These are phyloP conservation scores for Claviceps digitariae DNA, from an alignment of 2,329 filamentous ascomycete genomes.

Conservation along the genomic window DNA sequence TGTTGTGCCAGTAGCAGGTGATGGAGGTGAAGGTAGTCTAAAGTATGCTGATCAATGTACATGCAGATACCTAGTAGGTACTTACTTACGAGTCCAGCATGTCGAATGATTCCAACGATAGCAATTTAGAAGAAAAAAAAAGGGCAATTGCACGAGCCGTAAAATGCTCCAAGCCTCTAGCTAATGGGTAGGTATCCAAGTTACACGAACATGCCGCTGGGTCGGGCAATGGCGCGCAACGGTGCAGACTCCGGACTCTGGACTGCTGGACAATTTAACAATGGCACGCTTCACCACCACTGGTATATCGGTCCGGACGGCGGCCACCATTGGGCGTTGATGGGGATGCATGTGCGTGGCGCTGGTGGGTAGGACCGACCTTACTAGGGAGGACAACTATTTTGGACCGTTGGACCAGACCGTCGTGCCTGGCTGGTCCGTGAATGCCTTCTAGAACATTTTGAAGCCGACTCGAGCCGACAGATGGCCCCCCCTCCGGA, in stretches of 20 bases:
- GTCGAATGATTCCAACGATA: too few species aligned
- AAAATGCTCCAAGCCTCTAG: background rate
- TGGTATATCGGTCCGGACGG: too few species aligned
- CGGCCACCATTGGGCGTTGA: too few species aligned
- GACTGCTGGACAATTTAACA: background rate
- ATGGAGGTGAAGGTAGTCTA: background rate
- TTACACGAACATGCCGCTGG: background rate
- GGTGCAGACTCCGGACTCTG: background rate
- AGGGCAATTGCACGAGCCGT: background rate
- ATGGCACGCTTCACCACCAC: background rate
- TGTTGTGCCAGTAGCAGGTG: background rate
- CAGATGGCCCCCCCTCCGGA: background rate
- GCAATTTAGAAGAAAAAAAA: background rate
- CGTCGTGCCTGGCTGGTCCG: background rate
- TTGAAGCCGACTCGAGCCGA: slow-evolving; percentile 1
- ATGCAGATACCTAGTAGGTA: too few species aligned
- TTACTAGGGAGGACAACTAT: too few species aligned
- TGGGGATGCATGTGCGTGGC: too few species aligned
- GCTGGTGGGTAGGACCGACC: too few species aligned
- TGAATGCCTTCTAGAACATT: slow-evolving; percentile 9
- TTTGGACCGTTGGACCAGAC: background rate
- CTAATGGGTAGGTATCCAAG: too few species aligned
- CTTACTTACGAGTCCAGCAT: too few species aligned
- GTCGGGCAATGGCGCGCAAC: background rate
- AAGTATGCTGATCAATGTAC: too few species aligned